Evolutionary conservation across 2,329 filamentous ascomycete genomes (phyloP).

Genomic region (Drechslerella dactyloides): DNA sequence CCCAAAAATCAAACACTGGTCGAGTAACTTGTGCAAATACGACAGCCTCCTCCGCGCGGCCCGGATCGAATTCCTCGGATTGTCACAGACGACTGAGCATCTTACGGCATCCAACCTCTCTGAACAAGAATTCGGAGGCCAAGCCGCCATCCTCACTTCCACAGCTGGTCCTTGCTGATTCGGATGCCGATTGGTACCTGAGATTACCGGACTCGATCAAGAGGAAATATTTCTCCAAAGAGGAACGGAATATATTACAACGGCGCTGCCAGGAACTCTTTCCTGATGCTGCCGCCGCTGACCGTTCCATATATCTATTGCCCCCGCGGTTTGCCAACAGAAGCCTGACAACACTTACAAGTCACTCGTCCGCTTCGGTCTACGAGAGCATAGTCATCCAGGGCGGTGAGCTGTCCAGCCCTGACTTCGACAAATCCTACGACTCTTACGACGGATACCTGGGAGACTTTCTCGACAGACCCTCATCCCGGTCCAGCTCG

Average conservation of each 20-base stretch:
- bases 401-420: conserved; percentile 31
- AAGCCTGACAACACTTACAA: conserved; percentile 56
- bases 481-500: conserved; percentile 54
- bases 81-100: conserved; percentile 45
- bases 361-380: conserved; percentile 54
- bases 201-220: conserved; percentile 75
- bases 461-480: conserved; percentile 53
- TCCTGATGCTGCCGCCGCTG: conserved; percentile 66
- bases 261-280: conserved; percentile 64
- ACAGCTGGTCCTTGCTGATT: conserved; percentile 60
- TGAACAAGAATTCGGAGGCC: conserved; percentile 45
- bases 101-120: conserved; percentile 51
- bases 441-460: conserved; percentile 45
- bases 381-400: conserved; percentile 49
- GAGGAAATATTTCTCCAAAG: conserved; percentile 71
- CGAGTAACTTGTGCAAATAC: conserved; percentile 35
- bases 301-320: conserved; percentile 65
- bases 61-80: conserved; percentile 48
- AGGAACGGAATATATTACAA: conserved; percentile 71
- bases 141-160: conserved; percentile 23
- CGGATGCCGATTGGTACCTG: conserved; percentile 72
- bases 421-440: conserved; percentile 32
- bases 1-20: conserved; percentile 59
- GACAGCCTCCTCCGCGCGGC: conserved; percentile 56
- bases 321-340: conserved; percentile 58